Evolutionary conservation across 2,329 filamentous ascomycete genomes (phyloP), one percentile per base, ranked within the genome.

Genomic region (Pseudopyricularia javanii): DNA sequence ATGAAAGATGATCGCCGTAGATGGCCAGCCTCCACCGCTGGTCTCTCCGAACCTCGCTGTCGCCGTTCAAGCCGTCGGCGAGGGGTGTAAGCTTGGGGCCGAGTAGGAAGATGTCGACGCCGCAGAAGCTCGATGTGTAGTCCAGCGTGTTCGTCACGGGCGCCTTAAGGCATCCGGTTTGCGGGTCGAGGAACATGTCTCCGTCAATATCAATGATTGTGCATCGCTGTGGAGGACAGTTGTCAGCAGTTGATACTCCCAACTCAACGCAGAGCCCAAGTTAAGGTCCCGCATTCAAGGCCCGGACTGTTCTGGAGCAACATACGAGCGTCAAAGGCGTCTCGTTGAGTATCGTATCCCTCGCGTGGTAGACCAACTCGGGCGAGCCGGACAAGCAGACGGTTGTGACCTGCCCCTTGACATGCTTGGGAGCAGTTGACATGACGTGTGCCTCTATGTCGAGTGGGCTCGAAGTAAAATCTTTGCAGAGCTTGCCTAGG

Each of bases 51-150:
- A 93, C 84, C 62, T 93, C 84, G 35, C 82, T 82, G 62, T 89
- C 87, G 58, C 87, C 89, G 47, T 86, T 86, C 57, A 86, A 75
- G 40, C 83, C 78, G 53, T 85, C 82, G 47, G 85, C 83, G 59
- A 94, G 83, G 12, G 88, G 86, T 28, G 86, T 83, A 58, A 91
- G 78, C 68, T 94, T 95, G 4, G 93, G 91, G 54, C 90, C 91
- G 50, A 98, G 80, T 49, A 98, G 75, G 69, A 98, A 98, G 60
- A 98, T 94, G 68, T 98, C 93, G 52, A 95, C 91, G 51, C 93
- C 93, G 56, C 91, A 96, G 64, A 86, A 94, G 59, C 76, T 80
- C 11, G 93, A 88, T 63, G 95, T 85, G 57, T 85, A 83, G 68
- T 97, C 89, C 60, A 98, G 79, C 61, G 91, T 88, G 57, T 89